phyloP scores from a whole-genome alignment of 805 yeast genomes.

The Kodamaea hsintzibuensis region DNA sequence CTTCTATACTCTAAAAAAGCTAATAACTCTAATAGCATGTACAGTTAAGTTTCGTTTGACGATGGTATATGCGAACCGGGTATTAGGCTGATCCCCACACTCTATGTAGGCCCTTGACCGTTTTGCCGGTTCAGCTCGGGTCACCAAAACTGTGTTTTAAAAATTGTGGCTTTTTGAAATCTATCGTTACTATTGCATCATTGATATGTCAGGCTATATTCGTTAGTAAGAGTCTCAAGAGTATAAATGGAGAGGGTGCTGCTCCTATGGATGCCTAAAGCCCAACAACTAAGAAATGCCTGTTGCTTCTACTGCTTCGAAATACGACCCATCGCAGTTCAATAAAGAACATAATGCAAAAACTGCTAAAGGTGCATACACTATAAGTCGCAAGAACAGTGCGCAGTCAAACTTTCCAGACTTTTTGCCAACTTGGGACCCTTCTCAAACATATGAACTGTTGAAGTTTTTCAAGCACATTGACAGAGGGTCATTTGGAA shows the following conservation, averaged over 20 bases:
- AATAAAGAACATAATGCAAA: slow-evolving; percentile 20
- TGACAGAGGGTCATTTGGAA: slow-evolving; percentile 32
- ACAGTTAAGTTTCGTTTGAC: too few species aligned
- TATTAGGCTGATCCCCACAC: too few species aligned
- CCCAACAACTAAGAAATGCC: slow-evolving; percentile 8
- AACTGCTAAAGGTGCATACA: slow-evolving; percentile 25
- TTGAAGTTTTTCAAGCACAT: slow-evolving; percentile 25
- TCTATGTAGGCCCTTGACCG: too few species aligned
- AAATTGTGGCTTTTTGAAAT: too few species aligned
- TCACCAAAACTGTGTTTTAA: too few species aligned
- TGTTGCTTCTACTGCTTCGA: slow-evolving; percentile 17
- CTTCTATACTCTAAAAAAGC: too few species aligned
- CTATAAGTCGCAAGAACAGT: slow-evolving; percentile 26
- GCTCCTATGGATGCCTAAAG: background rate
- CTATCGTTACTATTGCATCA: too few species aligned
- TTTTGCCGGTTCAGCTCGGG: too few species aligned
- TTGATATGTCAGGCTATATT: too few species aligned
- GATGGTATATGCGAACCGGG: too few species aligned
- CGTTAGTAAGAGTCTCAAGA: background rate
- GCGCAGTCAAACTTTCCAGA: slow-evolving; percentile 26
- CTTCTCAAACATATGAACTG: slow-evolving; percentile 29
- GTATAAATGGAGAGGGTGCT: background rate
- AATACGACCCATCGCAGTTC: slow-evolving; percentile 27
- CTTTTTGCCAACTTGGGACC: slow-evolving; percentile 37
- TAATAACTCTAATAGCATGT: too few species aligned